Conservation (phyloP, 2,329 filamentous ascomycete genomes). For the Gliomastix tumulicola region DNA sequence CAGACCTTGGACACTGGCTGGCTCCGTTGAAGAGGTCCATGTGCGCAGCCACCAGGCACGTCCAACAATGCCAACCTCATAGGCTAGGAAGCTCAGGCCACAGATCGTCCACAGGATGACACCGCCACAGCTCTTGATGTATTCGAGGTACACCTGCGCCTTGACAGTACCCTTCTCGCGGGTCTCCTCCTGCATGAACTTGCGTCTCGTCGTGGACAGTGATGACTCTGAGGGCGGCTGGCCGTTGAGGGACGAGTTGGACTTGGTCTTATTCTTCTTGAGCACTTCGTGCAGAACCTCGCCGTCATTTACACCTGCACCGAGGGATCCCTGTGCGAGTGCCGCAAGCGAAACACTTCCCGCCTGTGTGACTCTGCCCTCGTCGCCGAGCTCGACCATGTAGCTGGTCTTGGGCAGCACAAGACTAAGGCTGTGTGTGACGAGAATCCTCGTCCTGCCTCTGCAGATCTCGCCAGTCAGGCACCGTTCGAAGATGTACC, state of each 20-base stretch:
- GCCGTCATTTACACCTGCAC: conserved; percentile 41
- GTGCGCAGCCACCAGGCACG: conserved; percentile 59
- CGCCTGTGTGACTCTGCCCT: conserved; percentile 57
- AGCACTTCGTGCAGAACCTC: conserved; percentile 98
- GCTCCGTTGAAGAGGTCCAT: conserved; percentile 46
- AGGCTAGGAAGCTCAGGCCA: conserved; percentile 44
- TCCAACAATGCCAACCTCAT: conserved; percentile 47
- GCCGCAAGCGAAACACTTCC: conserved; percentile 57
- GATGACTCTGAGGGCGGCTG: conserved; percentile 21
- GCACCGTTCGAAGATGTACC: conserved; percentile 72
- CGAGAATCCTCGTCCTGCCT: conserved; percentile 67
- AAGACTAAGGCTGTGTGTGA: conserved; percentile 72
- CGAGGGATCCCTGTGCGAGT: too few relatives aligned
- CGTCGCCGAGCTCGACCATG: conserved; percentile 64
- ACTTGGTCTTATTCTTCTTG: conserved; percentile 84
- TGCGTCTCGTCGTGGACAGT: too few relatives aligned
- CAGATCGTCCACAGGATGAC: conserved; percentile 51
- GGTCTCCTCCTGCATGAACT: conserved; percentile 70
- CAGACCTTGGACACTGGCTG: conserved; percentile 1
- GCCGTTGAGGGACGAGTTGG: too few relatives aligned
- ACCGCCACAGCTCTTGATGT: conserved; percentile 61
- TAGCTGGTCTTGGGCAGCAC: conserved; percentile 67
- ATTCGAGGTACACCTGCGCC: conserved; percentile 56
- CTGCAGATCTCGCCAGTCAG: conserved; percentile 63
- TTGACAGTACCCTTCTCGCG: conserved; percentile 65